Conservation (phyloP, 257 asterid species). For the Verbascum thapsus region DNA sequence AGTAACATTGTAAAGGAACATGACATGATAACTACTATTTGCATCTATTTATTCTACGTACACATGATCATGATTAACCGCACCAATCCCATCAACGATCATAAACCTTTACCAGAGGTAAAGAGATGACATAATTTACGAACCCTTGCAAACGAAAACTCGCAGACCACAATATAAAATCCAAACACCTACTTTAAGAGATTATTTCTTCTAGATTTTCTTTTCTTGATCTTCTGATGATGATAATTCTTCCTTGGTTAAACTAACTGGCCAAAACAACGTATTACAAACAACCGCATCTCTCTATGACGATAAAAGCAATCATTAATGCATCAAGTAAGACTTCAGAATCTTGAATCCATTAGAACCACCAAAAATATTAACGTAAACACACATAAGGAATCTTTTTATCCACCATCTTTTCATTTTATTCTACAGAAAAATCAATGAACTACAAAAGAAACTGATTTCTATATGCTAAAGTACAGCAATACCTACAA, state of each 20-base stretch:
- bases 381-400: slow-evolving; percentile 23
- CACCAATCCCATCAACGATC: slow-evolving; percentile 14
- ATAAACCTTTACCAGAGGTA: neutral
- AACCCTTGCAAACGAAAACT: slow-evolving; percentile 1
- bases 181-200: slow-evolving; percentile 23
- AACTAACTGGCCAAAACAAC: slow-evolving; percentile 17
- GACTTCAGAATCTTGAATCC: slow-evolving; percentile 34
- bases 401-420: slow-evolving; percentile 30
- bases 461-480: slow-evolving; percentile 34
- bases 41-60: slow-evolving; percentile 7
- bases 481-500: slow-evolving; percentile 29
- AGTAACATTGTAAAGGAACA: neutral
- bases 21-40: slow-evolving; percentile 9
- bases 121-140: neutral
- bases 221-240: slow-evolving; percentile 5
- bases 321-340: slow-evolving; percentile 6
- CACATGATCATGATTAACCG: slow-evolving; percentile 14
- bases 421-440: slow-evolving; percentile 6
- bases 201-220: neutral
- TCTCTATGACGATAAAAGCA: slow-evolving; percentile 24
- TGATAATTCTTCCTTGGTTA: slow-evolving; percentile 7
- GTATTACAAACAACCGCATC: slow-evolving; percentile 24
- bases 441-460: slow-evolving; percentile 12
- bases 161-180: slow-evolving; percentile 24
- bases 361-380: slow-evolving; percentile 24